Base-by-base conservation (phyloP, 1,284 basidiomycete species). In the Caloboletus firmus region DNA sequence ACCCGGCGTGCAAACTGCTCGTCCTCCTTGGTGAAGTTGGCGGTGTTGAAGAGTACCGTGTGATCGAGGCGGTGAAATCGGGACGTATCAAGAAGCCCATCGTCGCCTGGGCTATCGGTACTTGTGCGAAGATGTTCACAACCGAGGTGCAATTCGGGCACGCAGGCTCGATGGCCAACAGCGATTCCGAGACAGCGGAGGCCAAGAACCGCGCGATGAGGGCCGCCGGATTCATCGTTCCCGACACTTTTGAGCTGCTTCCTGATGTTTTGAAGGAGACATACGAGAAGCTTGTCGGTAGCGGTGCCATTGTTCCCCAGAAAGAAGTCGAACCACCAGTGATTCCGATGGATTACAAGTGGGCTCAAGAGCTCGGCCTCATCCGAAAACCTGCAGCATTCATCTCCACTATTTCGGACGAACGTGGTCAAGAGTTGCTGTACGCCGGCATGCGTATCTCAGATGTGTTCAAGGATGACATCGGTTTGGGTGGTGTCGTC, bases 261-360 rank as follows among this genome's bases (percentile, higher is more conserved):
- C 96, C 96, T 28, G 78, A 81, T 44, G 89, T 90, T 51, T 80
- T 98, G 68, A 85, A 84, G 74, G 83, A 87, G 67, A 89, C 91
- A 20, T 99, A 98, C 79, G 85, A 95, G 63, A 78, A 76, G 58
- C 89, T 99, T 60, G 90, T 98, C 53, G 69, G 74, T 60, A 73
- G 72, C 44, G 93, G 95, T 49, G 68, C 76, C 43, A 86, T 98
- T 72, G 74, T 78, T 45, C 89, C 87, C 62, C 80, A 86, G 78
- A 64, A 78, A 48, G 96, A 98, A 79, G 80, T 87, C 55, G 91
- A 95, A 39, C 94, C 95, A 31, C 96, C 96, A 22, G 87, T 92
- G 61, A 98, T 98, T 72, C 96, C 96, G 28, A 96, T 98, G 93
- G 96, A 99, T 80, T 99, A 98, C 89, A 97, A 98, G 81, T 98